These are phyloP conservation scores for Urtica urens DNA, from an alignment of 306 rosid genomes.

Conservation along the genomic window DNA sequence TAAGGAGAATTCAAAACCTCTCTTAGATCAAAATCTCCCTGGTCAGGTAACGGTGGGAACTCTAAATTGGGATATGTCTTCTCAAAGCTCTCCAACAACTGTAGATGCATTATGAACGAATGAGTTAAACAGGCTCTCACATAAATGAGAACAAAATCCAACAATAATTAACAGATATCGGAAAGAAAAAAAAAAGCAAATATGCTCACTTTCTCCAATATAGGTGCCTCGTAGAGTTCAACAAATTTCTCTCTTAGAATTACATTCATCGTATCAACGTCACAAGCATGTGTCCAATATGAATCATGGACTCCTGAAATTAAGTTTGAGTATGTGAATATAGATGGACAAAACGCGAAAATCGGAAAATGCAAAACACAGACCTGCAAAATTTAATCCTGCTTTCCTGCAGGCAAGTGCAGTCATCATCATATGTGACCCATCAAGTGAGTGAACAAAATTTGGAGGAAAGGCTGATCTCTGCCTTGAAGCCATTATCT, in stretches of 20 bases:
- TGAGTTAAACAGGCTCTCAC: no score
- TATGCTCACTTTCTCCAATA: constrained; percentile 85
- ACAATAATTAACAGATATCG: no score
- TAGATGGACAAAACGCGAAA: not conserved
- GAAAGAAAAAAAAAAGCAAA: no score
- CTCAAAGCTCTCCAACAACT: no score
- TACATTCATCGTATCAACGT: constrained; percentile 74
- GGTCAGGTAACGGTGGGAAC: no score
- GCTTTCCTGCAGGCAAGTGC: constrained; percentile 78
- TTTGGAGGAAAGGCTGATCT: constrained; percentile 94
- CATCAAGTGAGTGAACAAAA: constrained; percentile 96
- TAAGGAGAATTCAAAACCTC: no score
- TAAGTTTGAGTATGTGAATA: constrained; percentile 13
- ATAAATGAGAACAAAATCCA: no score
- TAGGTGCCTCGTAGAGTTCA: constrained; percentile 74
- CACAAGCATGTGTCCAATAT: constrained; percentile 98
- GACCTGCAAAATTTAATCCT: constrained; percentile 90
- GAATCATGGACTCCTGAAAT: no score
- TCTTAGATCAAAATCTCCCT: no score
- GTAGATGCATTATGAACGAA: no score
- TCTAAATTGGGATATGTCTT: no score
- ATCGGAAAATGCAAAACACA: no score
- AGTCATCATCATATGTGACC: constrained; percentile 99
- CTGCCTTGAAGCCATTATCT: constrained; percentile 79
- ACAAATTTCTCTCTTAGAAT: constrained; percentile 83